Evolutionary conservation across 805 yeast genomes (phyloP), one percentile per base, ranked within the genome.

Genomic region (Lachancea quebecensis): DNA sequence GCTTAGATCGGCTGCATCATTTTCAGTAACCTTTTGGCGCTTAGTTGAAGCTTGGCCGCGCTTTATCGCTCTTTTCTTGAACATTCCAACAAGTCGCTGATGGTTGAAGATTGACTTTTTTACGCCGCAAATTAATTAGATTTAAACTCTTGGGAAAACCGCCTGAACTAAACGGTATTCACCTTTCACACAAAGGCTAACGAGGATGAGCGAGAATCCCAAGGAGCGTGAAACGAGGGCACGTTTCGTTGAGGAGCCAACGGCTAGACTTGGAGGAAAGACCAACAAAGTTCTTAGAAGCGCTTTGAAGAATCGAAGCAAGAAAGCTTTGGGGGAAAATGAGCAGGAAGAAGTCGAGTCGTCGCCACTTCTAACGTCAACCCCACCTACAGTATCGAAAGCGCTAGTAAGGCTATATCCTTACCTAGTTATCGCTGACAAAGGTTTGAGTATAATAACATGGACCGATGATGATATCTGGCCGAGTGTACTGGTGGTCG

Each of bases 381-480:
- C 99, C 0, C 98, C 98, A 2, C 93, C 96, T 2, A 78, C 89
- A 0, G 87, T 91, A 11, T 82, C 95, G 28, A 85, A 86, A 55
- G 86, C 93, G 2, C 72, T 91, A 42, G 78, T 89, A 34, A 74
- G 79, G 49, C 79, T 95, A 9, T 90, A 91, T 61, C 98, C 98
- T 1, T 87, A 87, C 59, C 70, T 91, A 36, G 72, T 85, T 34
- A 76, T 85, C 1, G 78, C 81, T 9, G 88, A 90, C 62, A 79
- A 81, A 52, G 50, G 77, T 2, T 70, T 89, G 45, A 81, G 86
- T 36, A 72, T 89, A 34, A 64, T 86, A 32, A 90, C 98, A 0
- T 91, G 99, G 99, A 85, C 97, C 2, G 81, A 81, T 50, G 90
- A 85, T 32, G 93, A 87, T 60, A 71, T 76, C 30, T 88, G 91